Base-by-base conservation (phyloP, 2,329 filamentous ascomycete genomes). In the Setomelanomma holmii region DNA sequence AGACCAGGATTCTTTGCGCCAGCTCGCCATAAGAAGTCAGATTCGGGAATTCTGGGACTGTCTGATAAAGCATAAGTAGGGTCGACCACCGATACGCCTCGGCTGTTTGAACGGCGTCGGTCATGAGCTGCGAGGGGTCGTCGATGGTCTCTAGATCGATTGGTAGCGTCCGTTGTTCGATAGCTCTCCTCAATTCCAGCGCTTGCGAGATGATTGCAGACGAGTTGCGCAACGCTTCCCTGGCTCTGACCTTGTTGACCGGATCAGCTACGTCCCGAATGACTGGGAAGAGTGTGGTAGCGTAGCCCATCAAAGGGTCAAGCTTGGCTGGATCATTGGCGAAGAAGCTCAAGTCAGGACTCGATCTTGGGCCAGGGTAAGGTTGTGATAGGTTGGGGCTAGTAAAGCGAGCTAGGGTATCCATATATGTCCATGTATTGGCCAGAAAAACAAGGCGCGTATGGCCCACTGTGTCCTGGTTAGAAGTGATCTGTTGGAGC, bases 381-480 rank as follows among this genome's bases (percentile, higher is more conserved):
- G 78, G 77, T 3, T 76, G 76, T 5, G 83, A 82, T 20, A 82
- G 80, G 40, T 82, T 80, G 50, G 83, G 80, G 5, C 85, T 85
- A 0, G 86, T 89, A 38, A 90, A 75, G 12, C 86, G 81, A n/a
- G 86, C 84, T 53, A 89, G 86, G 20, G 88, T 86, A 67, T 89
- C 86, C 82, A 89, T 86, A 61, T 89, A 90, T 7, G 89, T 79
- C 84, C 85, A 89, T 4, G 84, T 86, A 64, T 88, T 89, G 70
- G 84, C 86, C 14, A 90, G 74, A 61, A 89, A 89, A 41, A 82
- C 82, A 23, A 89, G 74, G 4, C 85, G 76, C 30, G 79, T 75
- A 8, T 58, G 52, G 8, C 58, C 49, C 12, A 68, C 59, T 33
- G 61, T 64, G 56, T 73, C 64, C 59, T 80, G 76, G 51, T 78